Conservation (phyloP, 2,329 filamentous ascomycete genomes). For the Lachnellula subtilissima region DNA sequence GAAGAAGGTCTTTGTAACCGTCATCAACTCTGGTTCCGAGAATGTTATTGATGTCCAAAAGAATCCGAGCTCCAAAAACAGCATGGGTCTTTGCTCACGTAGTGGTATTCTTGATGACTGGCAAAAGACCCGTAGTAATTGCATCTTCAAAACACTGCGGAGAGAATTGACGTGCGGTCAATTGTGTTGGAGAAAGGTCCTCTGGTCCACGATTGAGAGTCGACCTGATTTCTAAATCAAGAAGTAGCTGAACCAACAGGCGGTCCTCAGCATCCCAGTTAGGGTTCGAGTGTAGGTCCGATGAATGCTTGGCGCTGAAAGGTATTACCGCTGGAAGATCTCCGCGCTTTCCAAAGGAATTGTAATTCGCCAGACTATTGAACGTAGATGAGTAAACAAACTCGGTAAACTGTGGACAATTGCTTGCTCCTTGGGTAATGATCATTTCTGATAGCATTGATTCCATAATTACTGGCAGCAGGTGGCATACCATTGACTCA, state of each 20-base stretch:
- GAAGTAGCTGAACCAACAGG: neutral
- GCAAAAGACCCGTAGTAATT: neutral
- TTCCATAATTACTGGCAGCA: neutral
- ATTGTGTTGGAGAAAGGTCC: neutral
- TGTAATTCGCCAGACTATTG: neutral
- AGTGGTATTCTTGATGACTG: neutral
- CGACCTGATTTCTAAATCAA: neutral
- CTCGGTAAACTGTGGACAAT: neutral
- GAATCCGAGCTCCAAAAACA: neutral
- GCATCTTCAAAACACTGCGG: neutral
- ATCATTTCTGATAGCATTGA: neutral
- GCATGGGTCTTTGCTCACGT: neutral
- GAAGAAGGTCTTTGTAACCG: neutral
- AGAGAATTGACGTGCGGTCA: neutral
- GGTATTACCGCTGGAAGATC: neutral
- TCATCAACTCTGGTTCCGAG: neutral
- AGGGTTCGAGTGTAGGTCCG: neutral
- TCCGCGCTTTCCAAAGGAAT: neutral
- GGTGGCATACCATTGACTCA: neutral
- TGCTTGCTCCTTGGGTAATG: no score
- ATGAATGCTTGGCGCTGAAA: neutral
- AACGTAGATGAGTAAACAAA: neutral
- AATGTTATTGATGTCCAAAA: neutral
- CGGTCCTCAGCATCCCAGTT: neutral
- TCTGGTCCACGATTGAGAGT: neutral